Evolutionary conservation across 169 alveolate species (phyloP).

Genomic region (Babesia caballi): DNA sequence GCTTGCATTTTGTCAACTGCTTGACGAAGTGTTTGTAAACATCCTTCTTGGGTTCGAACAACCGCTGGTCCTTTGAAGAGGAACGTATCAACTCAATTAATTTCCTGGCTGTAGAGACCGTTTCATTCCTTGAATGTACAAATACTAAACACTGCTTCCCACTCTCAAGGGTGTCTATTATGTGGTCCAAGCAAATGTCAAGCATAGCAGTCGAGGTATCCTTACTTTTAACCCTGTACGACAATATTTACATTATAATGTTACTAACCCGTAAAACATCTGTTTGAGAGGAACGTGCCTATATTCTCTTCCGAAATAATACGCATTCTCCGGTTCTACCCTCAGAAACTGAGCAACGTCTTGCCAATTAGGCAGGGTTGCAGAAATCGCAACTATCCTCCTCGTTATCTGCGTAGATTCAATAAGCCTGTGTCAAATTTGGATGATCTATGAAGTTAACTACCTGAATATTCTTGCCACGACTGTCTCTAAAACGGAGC

Average conservation of each 20-base stretch:
- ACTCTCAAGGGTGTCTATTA: constrained; percentile 58
- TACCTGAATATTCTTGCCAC: constrained; percentile 97
- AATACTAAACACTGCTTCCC: constrained; percentile 76
- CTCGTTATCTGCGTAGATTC: constrained; percentile 73
- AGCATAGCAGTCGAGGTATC: constrained; percentile 28
- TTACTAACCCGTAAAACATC: constrained; percentile 90
- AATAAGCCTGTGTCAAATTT: constrained; percentile 18
- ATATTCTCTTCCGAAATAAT: constrained; percentile 92
- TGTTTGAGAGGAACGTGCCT: constrained; percentile 97
- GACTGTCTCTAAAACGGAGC: constrained; percentile 98
- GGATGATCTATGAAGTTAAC: constrained; percentile 6
- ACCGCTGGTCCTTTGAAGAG: constrained; percentile 15
- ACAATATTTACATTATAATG: constrained; percentile 83
- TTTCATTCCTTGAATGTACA: constrained; percentile 86
- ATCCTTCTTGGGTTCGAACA: constrained; percentile 47
- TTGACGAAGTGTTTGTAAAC: constrained; percentile 38
- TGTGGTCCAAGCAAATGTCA: constrained; percentile 57
- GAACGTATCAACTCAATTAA: constrained; percentile 53
- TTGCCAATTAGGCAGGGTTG: constrained; percentile 98
- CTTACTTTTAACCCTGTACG: constrained; percentile 88
- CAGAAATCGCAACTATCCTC: constrained; percentile 95
- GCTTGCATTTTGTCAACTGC: not conserved
- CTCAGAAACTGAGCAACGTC: constrained; percentile 98
- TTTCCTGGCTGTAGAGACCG: constrained; percentile 92
- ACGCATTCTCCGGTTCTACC: constrained; percentile 89